Percentiles rank a stretch among this genome's conserved stretches.
Conservation (phyloP, 371 early-diverging fungal species). For the Mucor velutinosus region DNA sequence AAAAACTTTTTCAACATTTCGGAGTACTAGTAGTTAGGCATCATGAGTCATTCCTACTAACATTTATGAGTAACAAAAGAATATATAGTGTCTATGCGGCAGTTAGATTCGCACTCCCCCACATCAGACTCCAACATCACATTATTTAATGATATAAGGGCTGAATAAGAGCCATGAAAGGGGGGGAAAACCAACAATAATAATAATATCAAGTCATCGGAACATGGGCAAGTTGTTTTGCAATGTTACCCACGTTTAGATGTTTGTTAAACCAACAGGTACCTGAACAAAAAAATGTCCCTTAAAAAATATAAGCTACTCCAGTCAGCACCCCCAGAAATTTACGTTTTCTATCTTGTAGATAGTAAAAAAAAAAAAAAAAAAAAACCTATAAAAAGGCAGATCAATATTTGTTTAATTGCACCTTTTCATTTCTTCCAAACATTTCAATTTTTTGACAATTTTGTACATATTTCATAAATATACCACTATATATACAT, state of each 20-base stretch:
- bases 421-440: not conserved
- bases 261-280: conserved; percentile 7
- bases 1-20: not conserved
- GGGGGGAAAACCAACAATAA: not conserved
- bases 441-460: not conserved
- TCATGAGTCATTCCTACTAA: not conserved
- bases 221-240: conserved; percentile 1
- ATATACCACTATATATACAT: not conserved
- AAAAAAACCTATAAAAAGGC: not conserved
- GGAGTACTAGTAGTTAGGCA: not conserved
- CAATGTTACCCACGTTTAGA: not conserved
- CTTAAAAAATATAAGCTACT: conserved; percentile 1
- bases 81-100: not conserved
- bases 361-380: not conserved
- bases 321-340: conserved; percentile 7
- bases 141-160: not conserved
- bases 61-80: not conserved
- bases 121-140: not conserved
- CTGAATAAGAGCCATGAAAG: not conserved
- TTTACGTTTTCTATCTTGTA: conserved; percentile 6
- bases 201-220: conserved; percentile 9
- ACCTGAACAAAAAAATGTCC: conserved; percentile 4
- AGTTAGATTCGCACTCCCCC: not conserved
- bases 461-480: not conserved
- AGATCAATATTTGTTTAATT: not conserved